These are phyloP conservation scores for Alternaria solani DNA, from an alignment of 2,329 filamentous ascomycete genomes.

Conservation along the genomic window DNA sequence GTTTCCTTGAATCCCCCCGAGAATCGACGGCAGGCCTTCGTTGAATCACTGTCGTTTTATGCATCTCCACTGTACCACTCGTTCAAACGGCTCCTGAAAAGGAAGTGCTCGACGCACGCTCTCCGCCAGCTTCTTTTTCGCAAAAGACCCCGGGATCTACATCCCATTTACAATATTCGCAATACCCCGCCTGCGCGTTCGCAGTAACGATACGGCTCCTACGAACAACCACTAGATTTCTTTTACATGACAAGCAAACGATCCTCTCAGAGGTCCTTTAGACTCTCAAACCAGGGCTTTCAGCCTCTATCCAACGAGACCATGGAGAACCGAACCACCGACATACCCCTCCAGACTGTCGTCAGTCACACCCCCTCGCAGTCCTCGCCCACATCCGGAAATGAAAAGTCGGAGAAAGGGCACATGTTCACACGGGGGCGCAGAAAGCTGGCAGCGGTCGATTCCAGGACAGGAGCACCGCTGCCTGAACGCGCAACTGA, in stretches of 20 bases:
- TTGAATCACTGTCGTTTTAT: conserved; percentile 38
- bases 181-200: conserved; percentile 19
- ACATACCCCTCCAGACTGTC: conserved; percentile 68
- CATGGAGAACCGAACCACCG: conserved; percentile 61
- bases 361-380: conserved; percentile 57
- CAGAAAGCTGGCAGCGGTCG: conserved; percentile 37
- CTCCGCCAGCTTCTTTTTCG: conserved; percentile 24
- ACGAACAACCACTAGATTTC: conserved; percentile 15
- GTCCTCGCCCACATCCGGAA: conserved; percentile 29
- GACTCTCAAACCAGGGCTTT: conserved; percentile 48
- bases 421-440: conserved; percentile 50
- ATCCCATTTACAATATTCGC: conserved; percentile 12
- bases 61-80: conserved; percentile 24
- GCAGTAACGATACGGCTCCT: conserved; percentile 22
- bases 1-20: conserved; percentile 25
- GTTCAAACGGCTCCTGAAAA: conserved; percentile 19
- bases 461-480: conserved; percentile 43
- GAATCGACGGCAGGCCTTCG: conserved; percentile 42
- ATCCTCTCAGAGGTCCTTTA: conserved; percentile 46
- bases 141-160: conserved; percentile 6
- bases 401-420: conserved; percentile 50
- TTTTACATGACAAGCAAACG: conserved; percentile 32
- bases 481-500: conserved; percentile 51
- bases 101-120: conserved; percentile 48
- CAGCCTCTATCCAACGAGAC: conserved; percentile 46